phyloP scores from a whole-genome alignment of 768 basidiomycete species.

The Auricularia sp. region DNA sequence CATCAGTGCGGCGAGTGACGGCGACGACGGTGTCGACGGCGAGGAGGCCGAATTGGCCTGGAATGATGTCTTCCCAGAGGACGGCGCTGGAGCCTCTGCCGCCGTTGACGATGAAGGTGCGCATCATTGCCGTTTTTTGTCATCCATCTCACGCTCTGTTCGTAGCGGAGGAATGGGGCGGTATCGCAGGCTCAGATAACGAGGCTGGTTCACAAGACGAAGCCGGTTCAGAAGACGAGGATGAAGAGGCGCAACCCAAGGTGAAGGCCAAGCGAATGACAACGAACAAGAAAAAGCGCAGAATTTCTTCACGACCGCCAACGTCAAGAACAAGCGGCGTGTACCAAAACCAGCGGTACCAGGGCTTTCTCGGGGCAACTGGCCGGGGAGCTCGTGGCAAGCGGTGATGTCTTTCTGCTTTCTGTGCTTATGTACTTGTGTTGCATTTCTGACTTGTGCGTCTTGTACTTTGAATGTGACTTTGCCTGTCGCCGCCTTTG shows the following conservation, averaged over 20 bases:
- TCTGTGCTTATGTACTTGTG: too few relatives aligned
- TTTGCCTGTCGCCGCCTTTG: too few relatives aligned
- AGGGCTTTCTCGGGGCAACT: not conserved
- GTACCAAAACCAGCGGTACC: not conserved
- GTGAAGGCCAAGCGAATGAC: constrained; percentile 69
- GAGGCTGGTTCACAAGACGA: constrained; percentile 18
- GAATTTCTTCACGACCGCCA: constrained; percentile 80
- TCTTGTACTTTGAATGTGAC: too few relatives aligned
- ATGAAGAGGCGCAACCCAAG: constrained; percentile 17
- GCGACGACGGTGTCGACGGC: constrained; percentile 8
- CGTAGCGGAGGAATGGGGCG: constrained; percentile 17
- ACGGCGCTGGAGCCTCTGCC: constrained; percentile 21
- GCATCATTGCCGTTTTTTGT: constrained; percentile 6
- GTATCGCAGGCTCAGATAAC: constrained; percentile 17
- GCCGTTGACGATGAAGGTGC: constrained; percentile 18
- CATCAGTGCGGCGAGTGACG: constrained; percentile 19
- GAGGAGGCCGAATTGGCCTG: constrained; percentile 56
- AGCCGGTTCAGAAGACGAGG: constrained; percentile 23
- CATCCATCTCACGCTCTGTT: constrained; percentile 14
- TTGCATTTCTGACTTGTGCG: too few relatives aligned
- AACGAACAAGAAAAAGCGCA: constrained; percentile 90
- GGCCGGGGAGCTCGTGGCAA: not conserved
- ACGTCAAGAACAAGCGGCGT: constrained; percentile 68
- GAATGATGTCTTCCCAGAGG: constrained; percentile 77
- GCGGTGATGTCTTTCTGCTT: not conserved